Evolutionary conservation across 805 yeast species (phyloP).

Genomic region (Komagataella kurtzmanii): DNA sequence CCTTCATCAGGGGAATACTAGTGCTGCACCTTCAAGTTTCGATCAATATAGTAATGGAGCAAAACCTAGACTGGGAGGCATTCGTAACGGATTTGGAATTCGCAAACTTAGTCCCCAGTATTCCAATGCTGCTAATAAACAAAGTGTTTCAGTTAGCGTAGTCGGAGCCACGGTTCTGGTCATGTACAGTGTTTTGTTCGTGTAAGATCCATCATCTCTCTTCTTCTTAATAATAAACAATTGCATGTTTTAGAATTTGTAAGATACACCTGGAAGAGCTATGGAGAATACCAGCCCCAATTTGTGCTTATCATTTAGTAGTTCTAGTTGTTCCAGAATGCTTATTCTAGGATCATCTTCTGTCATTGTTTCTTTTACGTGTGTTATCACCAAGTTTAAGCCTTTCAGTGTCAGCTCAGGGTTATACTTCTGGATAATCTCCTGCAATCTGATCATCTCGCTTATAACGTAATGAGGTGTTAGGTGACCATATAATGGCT

Average conservation of each 20-base stretch:
- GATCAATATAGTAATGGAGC: not conserved
- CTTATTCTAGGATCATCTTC: slow-evolving; percentile 41
- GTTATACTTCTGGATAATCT: slow-evolving; percentile 8
- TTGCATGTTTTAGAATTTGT: slow-evolving; percentile 6
- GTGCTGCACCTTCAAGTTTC: not conserved
- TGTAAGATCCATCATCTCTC: not conserved
- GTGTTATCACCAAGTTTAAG: slow-evolving; percentile 35
- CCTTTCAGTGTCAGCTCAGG: slow-evolving; percentile 22
- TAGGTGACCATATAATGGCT: slow-evolving; percentile 66
- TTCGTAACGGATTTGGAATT: not conserved
- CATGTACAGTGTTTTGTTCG: not conserved
- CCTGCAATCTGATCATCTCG: slow-evolving; percentile 30
- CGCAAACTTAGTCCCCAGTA: not conserved
- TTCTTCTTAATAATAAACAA: not conserved
- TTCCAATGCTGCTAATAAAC: not conserved
- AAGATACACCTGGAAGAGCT: slow-evolving; percentile 42
- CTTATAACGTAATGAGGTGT: slow-evolving; percentile 49
- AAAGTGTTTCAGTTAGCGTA: not conserved
- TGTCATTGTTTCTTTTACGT: slow-evolving; percentile 31
- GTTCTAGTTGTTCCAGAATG: slow-evolving; percentile 36
- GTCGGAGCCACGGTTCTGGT: not conserved
- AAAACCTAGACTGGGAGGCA: not conserved
- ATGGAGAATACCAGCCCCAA: slow-evolving; percentile 35
- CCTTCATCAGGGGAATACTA: not conserved
- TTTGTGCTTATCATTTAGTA: slow-evolving; percentile 18